Base-by-base conservation (phyloP, 2,329 filamentous ascomycete species). In the Penicillium sp. region DNA sequence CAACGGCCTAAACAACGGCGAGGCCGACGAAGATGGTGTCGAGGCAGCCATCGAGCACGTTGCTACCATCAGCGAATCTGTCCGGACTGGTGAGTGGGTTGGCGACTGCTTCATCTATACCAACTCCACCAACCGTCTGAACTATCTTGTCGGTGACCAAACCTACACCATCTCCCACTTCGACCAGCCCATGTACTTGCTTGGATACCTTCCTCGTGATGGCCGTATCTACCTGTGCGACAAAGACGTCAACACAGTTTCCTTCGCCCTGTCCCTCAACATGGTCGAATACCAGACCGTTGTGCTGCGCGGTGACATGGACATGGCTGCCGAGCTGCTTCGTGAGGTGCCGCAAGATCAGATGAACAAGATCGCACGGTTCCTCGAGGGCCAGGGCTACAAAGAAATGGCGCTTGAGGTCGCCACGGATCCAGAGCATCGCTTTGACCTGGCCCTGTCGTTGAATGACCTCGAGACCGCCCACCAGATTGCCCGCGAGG, bases 61-160 rank as follows among this genome's bases (percentile, higher is more conserved):
- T 44, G 95, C 90, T 20, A 93, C 97, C 66, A 89, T 96, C 64
- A 91, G 86, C 65, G 93, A 97, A 73, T 87, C 80, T 54, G 89
- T 97, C 42, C 86, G 88, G 55, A 96, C 91, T 16, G 93, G 91
- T 59, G 87, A 95, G 74, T 98, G 93, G 93, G 87, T 98, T 47
- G 93, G 93, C 52, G 93, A 98, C 74, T 95, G 91, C 75, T 95
- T 98, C 77, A 90, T 97, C 68, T 98, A 97, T 78, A 96, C 93
- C 45, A 97, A 95, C 77, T 87, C 80, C 68, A 95, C 90, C 8
- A 96, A 97, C 77, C 87, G 93, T 52, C 77, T 98, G 50, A 97
- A 97, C 76, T 97, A 97, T 74, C 82, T 98, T 18, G 91, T 98
- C 11, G 93, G 93, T 56, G 93, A 97, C 71, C 90, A 97, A 73